Evolutionary conservation across 1,284 basidiomycete species (phyloP).

Genomic region (Leccinum griseonigrum): DNA sequence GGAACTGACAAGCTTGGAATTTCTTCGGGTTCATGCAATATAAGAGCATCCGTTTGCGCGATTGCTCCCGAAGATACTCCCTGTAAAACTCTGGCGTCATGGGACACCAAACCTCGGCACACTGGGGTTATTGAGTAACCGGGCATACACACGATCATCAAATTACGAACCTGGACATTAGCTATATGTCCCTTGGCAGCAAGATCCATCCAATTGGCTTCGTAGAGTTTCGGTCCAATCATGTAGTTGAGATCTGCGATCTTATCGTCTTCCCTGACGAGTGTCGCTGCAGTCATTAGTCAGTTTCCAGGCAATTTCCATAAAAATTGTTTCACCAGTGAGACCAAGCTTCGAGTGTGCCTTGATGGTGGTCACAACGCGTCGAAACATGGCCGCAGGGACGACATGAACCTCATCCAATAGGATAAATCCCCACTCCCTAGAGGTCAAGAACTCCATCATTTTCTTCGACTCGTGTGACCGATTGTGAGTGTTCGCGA

Average conservation of each 20-base stretch:
- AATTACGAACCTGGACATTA: constrained; percentile 82
- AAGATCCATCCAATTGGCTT: constrained; percentile 99
- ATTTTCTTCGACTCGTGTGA: constrained; percentile 97
- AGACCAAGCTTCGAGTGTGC: constrained; percentile 96
- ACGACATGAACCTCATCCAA: constrained; percentile 98
- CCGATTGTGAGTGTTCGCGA: constrained; percentile 93
- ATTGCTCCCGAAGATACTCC: constrained; percentile 93
- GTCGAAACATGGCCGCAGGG: constrained; percentile 94
- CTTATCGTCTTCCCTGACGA: constrained; percentile 99
- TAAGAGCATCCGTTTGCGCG: constrained; percentile 91
- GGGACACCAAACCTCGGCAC: constrained; percentile 99
- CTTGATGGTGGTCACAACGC: constrained; percentile 95
- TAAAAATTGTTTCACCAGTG: constrained; percentile 57
- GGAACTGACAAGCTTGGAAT: constrained; percentile 98
- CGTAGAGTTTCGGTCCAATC: constrained; percentile 99
- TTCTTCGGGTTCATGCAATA: constrained; percentile 99
- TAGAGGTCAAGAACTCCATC: constrained; percentile 95
- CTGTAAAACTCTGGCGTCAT: constrained; percentile 99
- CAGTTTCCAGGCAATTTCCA: constrained; percentile 1
- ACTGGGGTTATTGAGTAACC: constrained; percentile 45
- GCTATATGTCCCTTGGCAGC: constrained; percentile 99
- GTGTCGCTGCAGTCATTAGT: constrained; percentile 68
- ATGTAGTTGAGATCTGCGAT: constrained; percentile 98
- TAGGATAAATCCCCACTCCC: constrained; percentile 95
- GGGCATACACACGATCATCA: not conserved